Conservation (phyloP, 2,329 filamentous ascomycete species). For the Chaetomiaceae sp. region DNA sequence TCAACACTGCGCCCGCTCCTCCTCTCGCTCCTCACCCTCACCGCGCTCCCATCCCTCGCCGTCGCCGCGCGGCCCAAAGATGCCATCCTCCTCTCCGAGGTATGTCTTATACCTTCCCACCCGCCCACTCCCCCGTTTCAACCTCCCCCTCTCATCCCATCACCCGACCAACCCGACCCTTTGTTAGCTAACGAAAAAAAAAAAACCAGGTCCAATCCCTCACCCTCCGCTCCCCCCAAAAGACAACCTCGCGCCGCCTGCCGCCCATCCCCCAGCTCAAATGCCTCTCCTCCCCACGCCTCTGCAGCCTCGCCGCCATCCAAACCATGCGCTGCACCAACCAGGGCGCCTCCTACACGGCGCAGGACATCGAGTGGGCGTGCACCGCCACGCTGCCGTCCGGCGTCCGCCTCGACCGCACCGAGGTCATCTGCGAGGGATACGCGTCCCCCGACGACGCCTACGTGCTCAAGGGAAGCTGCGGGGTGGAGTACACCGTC, state of each 20-base stretch:
- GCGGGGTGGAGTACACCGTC: slow-evolving; percentile 84
- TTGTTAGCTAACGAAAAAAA: slow-evolving; percentile 1
- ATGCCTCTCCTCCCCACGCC: slow-evolving; percentile 63
- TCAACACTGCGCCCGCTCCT: background rate
- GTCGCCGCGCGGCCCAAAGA: slow-evolving; percentile 38
- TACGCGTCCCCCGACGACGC: slow-evolving; percentile 72
- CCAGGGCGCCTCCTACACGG: slow-evolving; percentile 71
- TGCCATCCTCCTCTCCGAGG: slow-evolving; percentile 55
- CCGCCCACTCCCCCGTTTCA: background rate
- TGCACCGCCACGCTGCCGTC: slow-evolving; percentile 62
- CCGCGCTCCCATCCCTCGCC: slow-evolving; percentile 7
- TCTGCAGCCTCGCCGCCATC: slow-evolving; percentile 64
- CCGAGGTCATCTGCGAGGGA: slow-evolving; percentile 90
- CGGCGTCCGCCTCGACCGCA: slow-evolving; percentile 69
- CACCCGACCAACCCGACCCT: no score
- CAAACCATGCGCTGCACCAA: slow-evolving; percentile 89
- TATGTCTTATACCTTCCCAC: slow-evolving; percentile 42
- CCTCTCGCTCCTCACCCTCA: slow-evolving; percentile 5
- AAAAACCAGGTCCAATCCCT: slow-evolving; percentile 63
- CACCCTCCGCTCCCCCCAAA: slow-evolving; percentile 63
- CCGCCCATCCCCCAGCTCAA: slow-evolving; percentile 71
- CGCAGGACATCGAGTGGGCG: slow-evolving; percentile 85
- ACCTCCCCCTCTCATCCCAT: background rate
- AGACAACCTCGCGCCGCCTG: slow-evolving; percentile 73
- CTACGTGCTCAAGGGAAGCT: slow-evolving; percentile 87